Percentiles rank a stretch among this genome's conserved stretches.
Conservation (phyloP, 2,329 filamentous ascomycete species). For the Botrytis aclada region DNA sequence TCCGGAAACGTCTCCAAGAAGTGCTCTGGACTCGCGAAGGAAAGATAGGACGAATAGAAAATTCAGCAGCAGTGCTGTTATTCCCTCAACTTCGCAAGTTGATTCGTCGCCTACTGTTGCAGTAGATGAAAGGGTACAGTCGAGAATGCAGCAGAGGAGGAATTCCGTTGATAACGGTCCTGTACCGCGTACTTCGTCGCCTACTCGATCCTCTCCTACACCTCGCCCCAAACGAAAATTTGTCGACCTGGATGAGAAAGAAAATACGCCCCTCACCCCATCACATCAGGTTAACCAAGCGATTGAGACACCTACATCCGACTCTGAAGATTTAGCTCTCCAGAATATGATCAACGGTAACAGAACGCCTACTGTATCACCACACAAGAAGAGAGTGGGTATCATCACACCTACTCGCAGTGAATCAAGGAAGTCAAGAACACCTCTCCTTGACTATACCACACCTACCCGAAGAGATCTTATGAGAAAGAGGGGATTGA, state of each 20-base stretch:
- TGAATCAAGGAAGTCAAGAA: conserved; percentile 18
- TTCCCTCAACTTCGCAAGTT: conserved; percentile 13
- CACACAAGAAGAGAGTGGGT: not conserved
- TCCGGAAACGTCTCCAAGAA: conserved; percentile 16
- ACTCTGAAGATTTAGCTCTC: not conserved
- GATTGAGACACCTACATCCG: not conserved
- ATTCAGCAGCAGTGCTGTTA: conserved; percentile 1
- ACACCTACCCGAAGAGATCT: conserved; percentile 25
- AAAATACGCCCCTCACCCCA: not conserved
- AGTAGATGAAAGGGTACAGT: not conserved
- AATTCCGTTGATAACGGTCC: not conserved
- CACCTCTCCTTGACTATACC: conserved; percentile 30
- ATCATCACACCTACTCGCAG: conserved; percentile 11
- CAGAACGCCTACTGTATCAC: not conserved
- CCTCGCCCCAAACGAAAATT: conserved; percentile 11
- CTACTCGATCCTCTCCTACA: not conserved
- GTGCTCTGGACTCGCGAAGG: conserved; percentile 3
- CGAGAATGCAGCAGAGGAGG: not conserved
- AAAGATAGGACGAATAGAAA: not conserved
- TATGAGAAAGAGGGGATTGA: conserved; percentile 11
- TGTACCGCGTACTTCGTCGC: conserved; percentile 1
- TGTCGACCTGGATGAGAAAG: conserved; percentile 5
- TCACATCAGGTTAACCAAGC: not conserved
- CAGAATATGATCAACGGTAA: not conserved
- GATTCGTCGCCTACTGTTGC: conserved; percentile 1